These are phyloP conservation scores for Candida neerlandica DNA, from an alignment of 1,139 yeast species.

Conservation along the genomic window DNA sequence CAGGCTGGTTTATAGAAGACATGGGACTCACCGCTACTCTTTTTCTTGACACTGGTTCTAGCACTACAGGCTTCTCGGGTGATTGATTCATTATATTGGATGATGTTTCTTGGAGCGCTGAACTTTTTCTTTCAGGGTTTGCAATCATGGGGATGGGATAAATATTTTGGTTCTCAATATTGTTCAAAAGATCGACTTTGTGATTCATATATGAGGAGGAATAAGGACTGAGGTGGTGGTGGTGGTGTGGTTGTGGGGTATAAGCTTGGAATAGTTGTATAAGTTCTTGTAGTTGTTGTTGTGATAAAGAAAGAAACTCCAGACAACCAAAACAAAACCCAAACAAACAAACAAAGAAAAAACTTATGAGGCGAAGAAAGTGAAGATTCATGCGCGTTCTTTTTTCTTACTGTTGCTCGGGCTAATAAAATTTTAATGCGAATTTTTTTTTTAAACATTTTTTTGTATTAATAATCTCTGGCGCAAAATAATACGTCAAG, in stretches of 20 bases:
- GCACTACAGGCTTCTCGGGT: not conserved
- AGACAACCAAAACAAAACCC: not conserved
- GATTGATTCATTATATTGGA: slow-evolving; percentile 8
- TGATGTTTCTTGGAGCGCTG: slow-evolving; percentile 14
- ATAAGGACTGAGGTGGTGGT: too few species aligned
- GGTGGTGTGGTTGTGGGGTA: too few species aligned
- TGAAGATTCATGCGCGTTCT: not conserved
- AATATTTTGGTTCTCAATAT: too few species aligned
- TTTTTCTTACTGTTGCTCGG: too few species aligned
- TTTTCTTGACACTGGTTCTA: slow-evolving; percentile 3
- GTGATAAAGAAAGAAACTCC: not conserved
- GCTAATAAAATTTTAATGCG: too few species aligned
- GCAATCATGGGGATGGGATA: not conserved
- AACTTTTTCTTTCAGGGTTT: not conserved
- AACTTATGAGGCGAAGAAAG: not conserved
- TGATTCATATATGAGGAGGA: too few species aligned
- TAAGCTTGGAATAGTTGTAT: too few species aligned
- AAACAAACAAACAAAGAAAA: not conserved
- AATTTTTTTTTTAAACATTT: too few species aligned
- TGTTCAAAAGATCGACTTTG: too few species aligned
- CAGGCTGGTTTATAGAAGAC: slow-evolving; percentile 1
- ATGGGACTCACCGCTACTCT: slow-evolving; percentile 10
- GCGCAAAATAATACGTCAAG: too few species aligned
- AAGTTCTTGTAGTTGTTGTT: too few species aligned
- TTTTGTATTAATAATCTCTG: too few species aligned